Percentiles rank a stretch among this genome's conserved stretches.
Conservation (phyloP, 768 basidiomycete species). For the Xerocomellus chrysenteron region DNA sequence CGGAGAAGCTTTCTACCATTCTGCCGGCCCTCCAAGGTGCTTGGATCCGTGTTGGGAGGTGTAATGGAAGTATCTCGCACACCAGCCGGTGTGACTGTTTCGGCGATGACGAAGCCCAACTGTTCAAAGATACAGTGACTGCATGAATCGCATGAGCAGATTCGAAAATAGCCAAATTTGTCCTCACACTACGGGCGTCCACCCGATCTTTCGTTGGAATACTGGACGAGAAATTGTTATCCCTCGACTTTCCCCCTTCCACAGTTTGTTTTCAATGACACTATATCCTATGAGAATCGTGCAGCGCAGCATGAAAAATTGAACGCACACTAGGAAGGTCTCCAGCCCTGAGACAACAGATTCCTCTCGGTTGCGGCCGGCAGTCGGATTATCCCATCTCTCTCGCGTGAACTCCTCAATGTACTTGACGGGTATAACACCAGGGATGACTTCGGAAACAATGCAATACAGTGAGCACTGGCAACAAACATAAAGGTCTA, state of each 20-base stretch:
- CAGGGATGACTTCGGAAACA: slow-evolving; percentile 68
- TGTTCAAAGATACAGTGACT: slow-evolving; percentile 43
- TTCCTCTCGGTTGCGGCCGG: slow-evolving; percentile 53
- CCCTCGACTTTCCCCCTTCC: slow-evolving; percentile 63
- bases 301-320: not conserved
- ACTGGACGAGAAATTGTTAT: slow-evolving; percentile 52
- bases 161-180: not conserved
- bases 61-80: slow-evolving; percentile 47
- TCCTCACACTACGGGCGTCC: slow-evolving; percentile 58
- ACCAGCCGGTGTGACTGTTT: slow-evolving; percentile 16
- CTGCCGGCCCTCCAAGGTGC: slow-evolving; percentile 44
- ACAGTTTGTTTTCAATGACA: slow-evolving; percentile 72
- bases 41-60: slow-evolving; percentile 54
- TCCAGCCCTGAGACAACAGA: slow-evolving; percentile 60
- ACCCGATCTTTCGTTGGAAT: slow-evolving; percentile 67
- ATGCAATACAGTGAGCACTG: slow-evolving; percentile 78
- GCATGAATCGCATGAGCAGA: slow-evolving; percentile 9
- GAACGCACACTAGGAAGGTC: slow-evolving; percentile 61
- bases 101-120: slow-evolving; percentile 38
- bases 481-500: slow-evolving; percentile 83
- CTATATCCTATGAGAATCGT: slow-evolving; percentile 35
- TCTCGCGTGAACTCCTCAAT: slow-evolving; percentile 65
- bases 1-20: slow-evolving; percentile 65
- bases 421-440: slow-evolving; percentile 62
- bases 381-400: slow-evolving; percentile 55